These are phyloP conservation scores for Suillus variegatus DNA, from an alignment of 768 basidiomycete genomes.

Conservation along the genomic window DNA sequence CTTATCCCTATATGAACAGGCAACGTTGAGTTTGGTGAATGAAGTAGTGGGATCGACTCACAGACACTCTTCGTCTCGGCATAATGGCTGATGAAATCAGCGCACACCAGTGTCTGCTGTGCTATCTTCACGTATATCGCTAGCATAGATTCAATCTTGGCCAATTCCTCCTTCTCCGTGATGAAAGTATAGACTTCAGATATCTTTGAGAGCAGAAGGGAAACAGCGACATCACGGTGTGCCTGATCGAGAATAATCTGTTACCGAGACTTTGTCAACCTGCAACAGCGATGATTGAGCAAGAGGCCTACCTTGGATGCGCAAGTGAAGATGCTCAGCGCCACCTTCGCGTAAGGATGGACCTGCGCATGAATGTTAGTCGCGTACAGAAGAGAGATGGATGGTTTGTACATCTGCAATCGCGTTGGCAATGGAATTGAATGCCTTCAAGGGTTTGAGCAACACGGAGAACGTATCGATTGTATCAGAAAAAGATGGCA, in stretches of 20 bases:
- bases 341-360: background rate
- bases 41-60: slow-evolving; percentile 7
- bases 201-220: background rate
- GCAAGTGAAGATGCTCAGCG: background rate
- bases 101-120: slow-evolving; percentile 25
- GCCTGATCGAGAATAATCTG: background rate
- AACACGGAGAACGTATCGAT: background rate
- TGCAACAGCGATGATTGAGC: too few species aligned
- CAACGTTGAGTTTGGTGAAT: background rate
- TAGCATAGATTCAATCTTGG: background rate
- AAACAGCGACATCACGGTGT: background rate
- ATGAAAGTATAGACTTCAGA: background rate
- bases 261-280: background rate
- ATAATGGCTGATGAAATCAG: slow-evolving; percentile 29
- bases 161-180: background rate
- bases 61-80: slow-evolving; percentile 24
- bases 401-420: background rate
- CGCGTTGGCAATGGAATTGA: background rate
- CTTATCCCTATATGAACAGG: background rate
- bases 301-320: background rate
- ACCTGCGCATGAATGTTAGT: background rate
- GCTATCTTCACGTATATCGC: background rate
- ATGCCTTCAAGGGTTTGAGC: background rate
- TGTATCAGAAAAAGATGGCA: background rate
- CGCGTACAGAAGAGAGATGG: background rate